Conservation (phyloP, 139 green algal genomes). For the Chlamydomonas incerta region DNA sequence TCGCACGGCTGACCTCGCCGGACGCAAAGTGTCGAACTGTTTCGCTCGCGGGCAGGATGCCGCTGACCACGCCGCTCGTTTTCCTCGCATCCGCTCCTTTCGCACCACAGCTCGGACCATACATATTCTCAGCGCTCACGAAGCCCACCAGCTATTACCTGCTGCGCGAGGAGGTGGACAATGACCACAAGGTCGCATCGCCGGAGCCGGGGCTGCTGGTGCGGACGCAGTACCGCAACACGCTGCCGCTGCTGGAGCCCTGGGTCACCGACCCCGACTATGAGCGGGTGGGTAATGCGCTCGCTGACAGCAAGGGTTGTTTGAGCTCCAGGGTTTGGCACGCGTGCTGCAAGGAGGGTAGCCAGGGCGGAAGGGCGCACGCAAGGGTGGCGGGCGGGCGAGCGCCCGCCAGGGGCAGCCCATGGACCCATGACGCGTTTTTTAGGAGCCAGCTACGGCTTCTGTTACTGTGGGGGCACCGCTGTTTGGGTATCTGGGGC, state of each 20-base stretch:
- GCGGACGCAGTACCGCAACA: slow-evolving; percentile 52
- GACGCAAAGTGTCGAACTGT: not conserved
- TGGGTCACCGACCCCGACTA: slow-evolving; percentile 80
- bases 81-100: not conserved
- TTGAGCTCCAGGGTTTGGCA: no score
- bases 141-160: slow-evolving; percentile 31
- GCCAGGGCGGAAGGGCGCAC: no score
- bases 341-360: no score
- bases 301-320: no score
- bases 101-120: slow-evolving; percentile 37
- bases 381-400: no score
- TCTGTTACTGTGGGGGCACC: no score
- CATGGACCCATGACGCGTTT: no score
- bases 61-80: no score
- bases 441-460: no score
- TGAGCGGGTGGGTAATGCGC: slow-evolving; percentile 57
- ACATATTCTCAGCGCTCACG: slow-evolving; percentile 1
- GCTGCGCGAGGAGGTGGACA: slow-evolving; percentile 30
- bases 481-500: no score
- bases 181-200: slow-evolving; percentile 17
- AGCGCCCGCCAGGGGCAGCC: no score
- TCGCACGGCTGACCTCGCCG: no score
- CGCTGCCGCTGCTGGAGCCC: slow-evolving; percentile 66
- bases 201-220: slow-evolving; percentile 32
- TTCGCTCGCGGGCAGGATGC: not conserved